Evolutionary conservation across 1,284 basidiomycete species (phyloP).

Genomic region (Tranzscheliella williamsii): DNA sequence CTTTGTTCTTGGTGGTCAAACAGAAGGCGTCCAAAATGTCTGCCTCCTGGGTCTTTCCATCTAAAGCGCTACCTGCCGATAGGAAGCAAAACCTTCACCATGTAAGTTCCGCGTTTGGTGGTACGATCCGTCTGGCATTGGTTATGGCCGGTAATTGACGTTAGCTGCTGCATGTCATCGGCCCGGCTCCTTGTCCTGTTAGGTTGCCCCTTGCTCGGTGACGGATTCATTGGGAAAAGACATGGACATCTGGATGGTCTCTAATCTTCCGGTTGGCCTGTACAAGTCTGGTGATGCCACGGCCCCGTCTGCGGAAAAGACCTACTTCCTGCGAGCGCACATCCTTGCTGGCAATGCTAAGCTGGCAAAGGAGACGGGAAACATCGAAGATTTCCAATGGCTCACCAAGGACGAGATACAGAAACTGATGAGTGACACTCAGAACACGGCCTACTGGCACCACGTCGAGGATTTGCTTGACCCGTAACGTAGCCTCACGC

Average conservation of each 20-base stretch:
- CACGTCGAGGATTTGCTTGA: constrained; percentile 74
- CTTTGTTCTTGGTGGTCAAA: constrained; percentile 80
- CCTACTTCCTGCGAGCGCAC: constrained; percentile 51
- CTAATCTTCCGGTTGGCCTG: constrained; percentile 51
- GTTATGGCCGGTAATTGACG: too few species aligned
- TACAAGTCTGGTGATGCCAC: constrained; percentile 9
- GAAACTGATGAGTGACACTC: constrained; percentile 62
- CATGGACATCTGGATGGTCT: constrained; percentile 58
- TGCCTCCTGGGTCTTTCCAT: constrained; percentile 36
- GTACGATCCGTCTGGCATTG: too few species aligned
- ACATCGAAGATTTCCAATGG: constrained; percentile 79
- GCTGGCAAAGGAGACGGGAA: constrained; percentile 25
- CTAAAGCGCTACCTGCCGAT: constrained; percentile 21
- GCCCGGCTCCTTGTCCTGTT: not conserved
- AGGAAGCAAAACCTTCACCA: constrained; percentile 34
- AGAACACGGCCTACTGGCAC: constrained; percentile 73
- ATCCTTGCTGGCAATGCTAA: constrained; percentile 47
- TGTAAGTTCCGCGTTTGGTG: constrained; percentile 5
- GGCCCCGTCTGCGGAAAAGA: constrained; percentile 40
- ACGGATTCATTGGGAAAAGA: constrained; percentile 37
- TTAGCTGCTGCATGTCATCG: not conserved
- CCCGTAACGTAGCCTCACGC: too few species aligned
- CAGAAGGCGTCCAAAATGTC: constrained; percentile 45
- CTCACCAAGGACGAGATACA: constrained; percentile 84
- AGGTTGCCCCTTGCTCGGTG: constrained; percentile 38